phyloP scores from a whole-genome alignment of 169 alveolate species.

The Cytauxzoon felis region DNA sequence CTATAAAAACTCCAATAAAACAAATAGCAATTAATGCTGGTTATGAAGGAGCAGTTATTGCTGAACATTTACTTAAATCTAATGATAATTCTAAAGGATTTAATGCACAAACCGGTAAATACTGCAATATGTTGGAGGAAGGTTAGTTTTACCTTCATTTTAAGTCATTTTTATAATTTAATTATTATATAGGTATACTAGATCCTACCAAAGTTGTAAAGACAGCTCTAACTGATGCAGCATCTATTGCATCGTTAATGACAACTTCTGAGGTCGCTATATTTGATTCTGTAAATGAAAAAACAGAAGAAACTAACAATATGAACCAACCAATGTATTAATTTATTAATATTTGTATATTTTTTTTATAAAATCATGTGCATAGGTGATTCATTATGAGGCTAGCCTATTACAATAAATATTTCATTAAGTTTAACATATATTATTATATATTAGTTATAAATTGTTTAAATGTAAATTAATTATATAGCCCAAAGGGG shows the following conservation, averaged over 20 bases:
- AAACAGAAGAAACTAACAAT: slow-evolving; percentile 65
- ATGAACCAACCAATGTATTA: slow-evolving; percentile 69
- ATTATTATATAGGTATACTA: slow-evolving; percentile 85
- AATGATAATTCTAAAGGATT: slow-evolving; percentile 85
- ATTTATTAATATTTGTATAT: background rate
- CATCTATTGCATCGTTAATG: slow-evolving; percentile 96
- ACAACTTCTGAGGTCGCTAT: slow-evolving; percentile 96
- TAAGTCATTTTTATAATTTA: background rate
- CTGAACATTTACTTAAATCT: slow-evolving; percentile 87
- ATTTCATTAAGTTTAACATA: no score
- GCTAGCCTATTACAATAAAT: no score
- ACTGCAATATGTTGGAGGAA: slow-evolving; percentile 86
- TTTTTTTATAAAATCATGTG: background rate
- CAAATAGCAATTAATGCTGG: slow-evolving; percentile 98
- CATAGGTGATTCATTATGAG: background rate
- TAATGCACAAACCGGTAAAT: slow-evolving; percentile 93
- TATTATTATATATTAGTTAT: no score
- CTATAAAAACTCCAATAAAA: slow-evolving; percentile 94
- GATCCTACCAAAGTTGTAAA: slow-evolving; percentile 99
- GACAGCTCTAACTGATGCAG: slow-evolving; percentile 96
- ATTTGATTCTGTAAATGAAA: slow-evolving; percentile 75
- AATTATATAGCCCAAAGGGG: background rate
- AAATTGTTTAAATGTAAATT: no score
- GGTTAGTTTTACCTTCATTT: background rate
- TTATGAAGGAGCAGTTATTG: slow-evolving; percentile 95